A percentile compares a stretch with the other conserved stretches of the same genome.
Evolutionary conservation across 768 basidiomycete genomes (phyloP).

Genomic region (Lactifluus volemus): DNA sequence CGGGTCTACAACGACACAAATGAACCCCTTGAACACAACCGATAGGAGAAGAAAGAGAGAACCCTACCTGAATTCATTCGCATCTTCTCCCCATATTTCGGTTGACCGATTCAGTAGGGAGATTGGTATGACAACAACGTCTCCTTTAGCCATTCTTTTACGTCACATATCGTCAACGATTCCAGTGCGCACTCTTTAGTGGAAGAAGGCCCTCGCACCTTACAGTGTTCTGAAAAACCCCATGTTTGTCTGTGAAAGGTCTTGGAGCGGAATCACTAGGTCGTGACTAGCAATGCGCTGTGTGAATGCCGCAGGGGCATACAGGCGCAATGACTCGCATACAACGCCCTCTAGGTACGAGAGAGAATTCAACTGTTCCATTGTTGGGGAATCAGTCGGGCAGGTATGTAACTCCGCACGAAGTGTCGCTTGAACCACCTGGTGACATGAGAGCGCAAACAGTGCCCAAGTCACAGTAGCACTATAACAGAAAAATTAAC

Average conservation of each 20-base stretch:
- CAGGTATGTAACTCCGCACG: conserved; percentile 27
- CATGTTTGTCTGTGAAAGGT: conserved; percentile 19
- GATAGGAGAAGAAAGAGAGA: neutral
- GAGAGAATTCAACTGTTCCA: conserved; percentile 27
- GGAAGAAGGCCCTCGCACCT: conserved; percentile 4
- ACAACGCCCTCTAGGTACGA: conserved; percentile 29
- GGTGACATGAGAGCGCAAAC: conserved; percentile 26
- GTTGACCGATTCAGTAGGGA: conserved; percentile 22
- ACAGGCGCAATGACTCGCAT: conserved; percentile 16
- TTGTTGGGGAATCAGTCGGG: conserved; percentile 3
- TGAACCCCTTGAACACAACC: neutral
- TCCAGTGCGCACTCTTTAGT: too few relatives aligned
- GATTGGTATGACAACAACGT: conserved; percentile 22
- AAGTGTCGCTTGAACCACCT: conserved; percentile 27
- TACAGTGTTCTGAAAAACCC: conserved; percentile 8
- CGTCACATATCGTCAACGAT: neutral
- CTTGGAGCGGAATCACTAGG: conserved; percentile 26
- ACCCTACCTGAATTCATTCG: conserved; percentile 23
- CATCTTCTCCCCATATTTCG: conserved; percentile 29
- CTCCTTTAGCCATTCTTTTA: conserved; percentile 16
- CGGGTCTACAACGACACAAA: conserved; percentile 5
- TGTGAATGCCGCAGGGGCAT: conserved; percentile 21
- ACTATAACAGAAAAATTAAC: neutral
- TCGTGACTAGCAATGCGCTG: conserved; percentile 23
- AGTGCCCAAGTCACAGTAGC: conserved; percentile 30